phyloP scores from a whole-genome alignment of 805 yeast genomes.

The Priceomyces medius region DNA sequence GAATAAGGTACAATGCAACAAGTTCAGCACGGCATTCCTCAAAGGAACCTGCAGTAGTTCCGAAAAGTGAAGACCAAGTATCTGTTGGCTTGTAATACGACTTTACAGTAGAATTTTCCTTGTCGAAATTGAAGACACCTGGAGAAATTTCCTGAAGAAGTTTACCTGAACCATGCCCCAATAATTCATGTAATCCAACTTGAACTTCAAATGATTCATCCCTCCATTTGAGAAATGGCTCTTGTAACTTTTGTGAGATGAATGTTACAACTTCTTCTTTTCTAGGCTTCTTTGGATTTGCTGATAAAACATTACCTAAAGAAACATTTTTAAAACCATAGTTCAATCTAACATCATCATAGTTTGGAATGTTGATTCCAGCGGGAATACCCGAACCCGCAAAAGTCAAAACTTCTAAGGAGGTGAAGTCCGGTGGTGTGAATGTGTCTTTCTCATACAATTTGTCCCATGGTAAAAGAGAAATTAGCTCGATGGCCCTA shows the following conservation, averaged over 20 bases:
- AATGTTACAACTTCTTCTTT: slow-evolving; percentile 71
- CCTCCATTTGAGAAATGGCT: slow-evolving; percentile 64
- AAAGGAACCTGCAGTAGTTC: slow-evolving; percentile 78
- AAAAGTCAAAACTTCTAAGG: slow-evolving; percentile 84
- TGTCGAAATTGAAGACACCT: slow-evolving; percentile 72
- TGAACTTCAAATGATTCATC: slow-evolving; percentile 88
- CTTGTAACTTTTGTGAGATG: slow-evolving; percentile 51
- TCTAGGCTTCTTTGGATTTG: slow-evolving; percentile 60
- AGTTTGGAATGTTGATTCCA: slow-evolving; percentile 90
- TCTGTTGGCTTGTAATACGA: slow-evolving; percentile 78
- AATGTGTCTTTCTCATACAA: slow-evolving; percentile 80
- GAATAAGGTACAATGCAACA: slow-evolving; percentile 78
- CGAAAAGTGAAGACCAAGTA: slow-evolving; percentile 89
- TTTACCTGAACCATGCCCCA: slow-evolving; percentile 92
- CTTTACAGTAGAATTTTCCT: slow-evolving; percentile 57
- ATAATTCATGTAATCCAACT: slow-evolving; percentile 87
- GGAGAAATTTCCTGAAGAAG: slow-evolving; percentile 56
- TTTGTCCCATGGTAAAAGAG: slow-evolving; percentile 72
- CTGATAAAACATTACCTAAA: slow-evolving; percentile 78
- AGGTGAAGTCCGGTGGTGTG: slow-evolving; percentile 90
- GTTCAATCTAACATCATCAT: slow-evolving; percentile 82
- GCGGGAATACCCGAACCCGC: slow-evolving; percentile 92
- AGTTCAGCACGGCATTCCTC: slow-evolving; percentile 94
- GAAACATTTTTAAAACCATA: slow-evolving; percentile 89
- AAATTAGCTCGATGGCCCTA: slow-evolving; percentile 63